Percentiles rank a stretch among this genome's conserved stretches.
phyloP scores from a whole-genome alignment of 768 basidiomycete genomes.

The Boletus eberwhitei region DNA sequence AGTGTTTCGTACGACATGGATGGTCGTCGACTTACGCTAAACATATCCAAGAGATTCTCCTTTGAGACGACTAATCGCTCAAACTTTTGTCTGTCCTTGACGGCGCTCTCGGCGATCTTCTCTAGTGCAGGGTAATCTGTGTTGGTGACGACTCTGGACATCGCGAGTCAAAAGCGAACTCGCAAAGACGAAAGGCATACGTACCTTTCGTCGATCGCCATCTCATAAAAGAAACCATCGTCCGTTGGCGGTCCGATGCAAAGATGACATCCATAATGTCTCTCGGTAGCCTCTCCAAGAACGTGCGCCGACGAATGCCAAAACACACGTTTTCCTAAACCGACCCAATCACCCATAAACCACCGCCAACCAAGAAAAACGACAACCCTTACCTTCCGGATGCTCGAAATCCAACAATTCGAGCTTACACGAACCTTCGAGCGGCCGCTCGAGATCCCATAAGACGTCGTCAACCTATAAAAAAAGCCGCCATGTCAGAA shows the following conservation, averaged over 20 bases:
- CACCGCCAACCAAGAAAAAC: not conserved
- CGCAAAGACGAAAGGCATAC: not conserved
- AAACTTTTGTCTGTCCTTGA: constrained; percentile 98
- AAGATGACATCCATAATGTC: constrained; percentile 95
- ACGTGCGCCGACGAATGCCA: constrained; percentile 99
- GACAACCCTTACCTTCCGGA: constrained; percentile 55
- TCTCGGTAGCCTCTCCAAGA: constrained; percentile 92
- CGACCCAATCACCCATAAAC: too few species aligned
- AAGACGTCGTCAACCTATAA: constrained; percentile 72
- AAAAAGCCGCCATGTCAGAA: not conserved
- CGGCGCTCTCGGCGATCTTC: constrained; percentile 77
- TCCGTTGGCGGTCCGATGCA: constrained; percentile 97
- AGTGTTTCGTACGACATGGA: not conserved
- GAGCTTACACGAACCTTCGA: constrained; percentile 81
- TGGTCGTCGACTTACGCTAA: constrained; percentile 58
- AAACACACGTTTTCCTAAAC: constrained; percentile 88
- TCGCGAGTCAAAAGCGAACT: not conserved
- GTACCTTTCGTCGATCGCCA: constrained; percentile 82
- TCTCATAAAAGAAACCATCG: constrained; percentile 99
- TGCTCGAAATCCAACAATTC: constrained; percentile 91
- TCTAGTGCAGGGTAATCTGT: constrained; percentile 88
- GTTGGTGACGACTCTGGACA: constrained; percentile 64
- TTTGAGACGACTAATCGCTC: constrained; percentile 92
- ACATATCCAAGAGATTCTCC: constrained; percentile 96
- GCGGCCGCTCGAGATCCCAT: constrained; percentile 93